Conservation (phyloP, 306 rosid species). For the Astragalus membranaceus region DNA sequence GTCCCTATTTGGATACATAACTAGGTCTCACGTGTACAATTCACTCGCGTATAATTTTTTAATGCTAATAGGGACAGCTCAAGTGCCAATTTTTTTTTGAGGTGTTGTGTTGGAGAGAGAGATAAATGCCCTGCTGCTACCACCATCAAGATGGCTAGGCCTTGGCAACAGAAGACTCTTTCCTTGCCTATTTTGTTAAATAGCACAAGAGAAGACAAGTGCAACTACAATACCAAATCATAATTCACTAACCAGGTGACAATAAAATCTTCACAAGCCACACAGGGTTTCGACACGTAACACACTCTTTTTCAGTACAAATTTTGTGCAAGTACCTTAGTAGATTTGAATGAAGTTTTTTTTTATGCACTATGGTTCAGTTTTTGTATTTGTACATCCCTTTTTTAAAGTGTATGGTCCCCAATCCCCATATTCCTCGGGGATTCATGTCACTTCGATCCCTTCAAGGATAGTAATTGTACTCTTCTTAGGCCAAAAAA, state of each 20-base stretch:
- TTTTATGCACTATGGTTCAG: too few species aligned
- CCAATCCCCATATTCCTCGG: neutral
- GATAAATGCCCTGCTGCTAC: too few species aligned
- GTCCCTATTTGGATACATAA: too few species aligned
- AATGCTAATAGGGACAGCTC: too few species aligned
- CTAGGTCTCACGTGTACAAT: too few species aligned
- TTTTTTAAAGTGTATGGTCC: conserved; percentile 16
- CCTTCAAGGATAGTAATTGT: neutral
- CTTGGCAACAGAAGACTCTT: neutral
- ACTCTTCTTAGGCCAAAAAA: neutral
- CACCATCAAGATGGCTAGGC: neutral
- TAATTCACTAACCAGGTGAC: neutral
- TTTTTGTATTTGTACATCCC: neutral
- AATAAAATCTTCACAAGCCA: conserved; percentile 11
- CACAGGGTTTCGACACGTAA: conserved; percentile 31
- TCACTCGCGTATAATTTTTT: too few species aligned
- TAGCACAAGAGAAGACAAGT: neutral
- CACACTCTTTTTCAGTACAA: neutral
- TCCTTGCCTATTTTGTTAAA: conserved; percentile 11
- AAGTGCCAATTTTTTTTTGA: too few species aligned
- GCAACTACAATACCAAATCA: neutral
- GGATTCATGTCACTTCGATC: conserved; percentile 11
- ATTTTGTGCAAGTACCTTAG: neutral
- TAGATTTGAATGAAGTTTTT: conserved; percentile 7
- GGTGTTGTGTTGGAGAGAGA: too few species aligned